phyloP scores from a whole-genome alignment of 257 asterid genomes.

The Petunia axillaris region DNA sequence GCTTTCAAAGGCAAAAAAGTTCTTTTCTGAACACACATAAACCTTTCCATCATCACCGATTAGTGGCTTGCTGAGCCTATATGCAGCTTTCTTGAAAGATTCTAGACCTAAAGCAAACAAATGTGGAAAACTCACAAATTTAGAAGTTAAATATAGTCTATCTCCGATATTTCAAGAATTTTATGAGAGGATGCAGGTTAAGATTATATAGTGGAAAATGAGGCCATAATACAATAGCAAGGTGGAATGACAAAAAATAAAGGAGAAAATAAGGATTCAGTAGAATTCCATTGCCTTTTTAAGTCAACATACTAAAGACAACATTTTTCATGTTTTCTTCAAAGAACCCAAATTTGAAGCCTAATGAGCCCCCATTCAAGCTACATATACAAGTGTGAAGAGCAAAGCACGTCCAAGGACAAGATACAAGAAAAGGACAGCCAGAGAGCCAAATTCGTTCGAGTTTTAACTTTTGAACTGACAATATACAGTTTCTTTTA shows the following conservation, averaged over 20 bases:
- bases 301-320: no score
- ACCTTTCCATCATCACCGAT: constrained; percentile 81
- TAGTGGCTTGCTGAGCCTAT: constrained; percentile 56
- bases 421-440: no score
- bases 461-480: no score
- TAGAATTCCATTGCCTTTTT: no score
- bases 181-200: no score
- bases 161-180: not conserved
- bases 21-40: constrained; percentile 61
- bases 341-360: no score
- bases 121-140: not conserved
- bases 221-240: not conserved
- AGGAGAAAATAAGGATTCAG: not conserved
- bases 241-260: not conserved
- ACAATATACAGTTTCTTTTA: no score
- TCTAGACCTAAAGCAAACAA: constrained; percentile 45
- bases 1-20: constrained; percentile 65
- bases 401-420: no score
- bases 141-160: not conserved
- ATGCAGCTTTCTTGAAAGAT: constrained; percentile 36
- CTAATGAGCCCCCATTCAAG: no score
- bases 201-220: not conserved
- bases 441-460: no score
- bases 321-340: no score
- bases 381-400: no score